phyloP scores from a whole-genome alignment of 257 asterid genomes.

The Lithospermum erythrorhizon region DNA sequence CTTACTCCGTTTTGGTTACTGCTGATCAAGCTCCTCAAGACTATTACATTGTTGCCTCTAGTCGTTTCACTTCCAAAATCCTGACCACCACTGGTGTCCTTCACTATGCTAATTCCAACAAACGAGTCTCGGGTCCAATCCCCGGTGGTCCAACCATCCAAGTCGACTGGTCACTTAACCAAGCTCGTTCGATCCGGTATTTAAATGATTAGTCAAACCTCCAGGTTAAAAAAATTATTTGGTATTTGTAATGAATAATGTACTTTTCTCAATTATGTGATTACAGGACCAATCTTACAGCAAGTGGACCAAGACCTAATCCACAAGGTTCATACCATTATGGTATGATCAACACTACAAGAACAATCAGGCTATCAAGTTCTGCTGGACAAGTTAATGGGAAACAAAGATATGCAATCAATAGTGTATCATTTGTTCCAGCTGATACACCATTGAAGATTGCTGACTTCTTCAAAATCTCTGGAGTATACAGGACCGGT shows the following conservation, averaged over 20 bases:
- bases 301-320: slow-evolving; percentile 88
- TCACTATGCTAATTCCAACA: slow-evolving; percentile 51
- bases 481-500: slow-evolving; percentile 57
- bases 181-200: slow-evolving; percentile 76
- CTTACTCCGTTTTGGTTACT: slow-evolving; percentile 71
- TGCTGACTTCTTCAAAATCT: slow-evolving; percentile 66
- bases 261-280: background rate
- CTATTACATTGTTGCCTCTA: slow-evolving; percentile 57
- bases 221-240: too few species aligned
- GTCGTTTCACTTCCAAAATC: slow-evolving; percentile 55
- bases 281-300: slow-evolving; percentile 71
- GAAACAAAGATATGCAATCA: slow-evolving; percentile 72
- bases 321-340: slow-evolving; percentile 92
- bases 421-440: slow-evolving; percentile 58
- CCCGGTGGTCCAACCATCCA: slow-evolving; percentile 93
- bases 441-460: slow-evolving; percentile 69
- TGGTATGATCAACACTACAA: slow-evolving; percentile 68
- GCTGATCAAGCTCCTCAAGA: slow-evolving; percentile 72
- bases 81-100: slow-evolving; percentile 59
- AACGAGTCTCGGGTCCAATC: slow-evolving; percentile 49
- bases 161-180: slow-evolving; percentile 89
- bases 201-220: too few species aligned
- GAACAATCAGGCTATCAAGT: slow-evolving; percentile 51
- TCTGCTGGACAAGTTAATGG: slow-evolving; percentile 61
- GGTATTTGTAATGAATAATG: too few species aligned